Conservation (phyloP, 2,329 filamentous ascomycete genomes). For the Trichophaea hybrida region DNA sequence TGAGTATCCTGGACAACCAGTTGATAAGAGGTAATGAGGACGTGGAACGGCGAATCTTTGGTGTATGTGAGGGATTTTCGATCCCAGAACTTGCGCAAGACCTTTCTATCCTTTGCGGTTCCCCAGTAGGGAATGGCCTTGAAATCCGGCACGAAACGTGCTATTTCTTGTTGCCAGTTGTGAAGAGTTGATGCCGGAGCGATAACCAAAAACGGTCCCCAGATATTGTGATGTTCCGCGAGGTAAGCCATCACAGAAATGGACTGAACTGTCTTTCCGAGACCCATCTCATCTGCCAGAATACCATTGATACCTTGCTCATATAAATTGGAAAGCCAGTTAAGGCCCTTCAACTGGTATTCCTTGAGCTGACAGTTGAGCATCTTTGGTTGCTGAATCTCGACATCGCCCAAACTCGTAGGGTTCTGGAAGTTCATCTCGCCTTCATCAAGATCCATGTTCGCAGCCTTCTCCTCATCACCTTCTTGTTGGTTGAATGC, state of each 20-base stretch:
- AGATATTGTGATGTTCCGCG: conserved; percentile 92
- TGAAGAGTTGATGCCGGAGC: conserved; percentile 90
- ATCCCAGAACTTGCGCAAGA: conserved; percentile 97
- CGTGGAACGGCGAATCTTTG: conserved; percentile 85
- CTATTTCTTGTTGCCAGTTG: conserved; percentile 99
- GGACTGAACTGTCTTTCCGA: conserved; percentile 96
- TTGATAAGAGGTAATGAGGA: conserved; percentile 93
- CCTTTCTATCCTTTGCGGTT: conserved; percentile 81
- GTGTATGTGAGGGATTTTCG: conserved; percentile 93
- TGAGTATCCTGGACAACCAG: conserved; percentile 88
- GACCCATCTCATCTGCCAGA: conserved; percentile 96
- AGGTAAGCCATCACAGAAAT: conserved; percentile 99
- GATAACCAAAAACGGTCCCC: conserved; percentile 94
- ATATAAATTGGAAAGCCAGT: conserved; percentile 97
- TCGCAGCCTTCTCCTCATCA: conserved; percentile 7
- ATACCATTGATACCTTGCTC: conserved; percentile 99
- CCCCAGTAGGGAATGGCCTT: conserved; percentile 98
- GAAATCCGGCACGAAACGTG: conserved; percentile 82
- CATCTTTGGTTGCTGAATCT: conserved; percentile 87
- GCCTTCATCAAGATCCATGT: conserved; percentile 52
- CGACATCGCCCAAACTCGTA: conserved; percentile 81
- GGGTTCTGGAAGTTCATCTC: conserved; percentile 99
- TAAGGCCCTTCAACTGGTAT: conserved; percentile 97
- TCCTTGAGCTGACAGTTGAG: conserved; percentile 91
- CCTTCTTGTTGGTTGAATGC: conserved; percentile 66